phyloP scores from a whole-genome alignment of 768 basidiomycete species.

The Dioszegia crocea region DNA sequence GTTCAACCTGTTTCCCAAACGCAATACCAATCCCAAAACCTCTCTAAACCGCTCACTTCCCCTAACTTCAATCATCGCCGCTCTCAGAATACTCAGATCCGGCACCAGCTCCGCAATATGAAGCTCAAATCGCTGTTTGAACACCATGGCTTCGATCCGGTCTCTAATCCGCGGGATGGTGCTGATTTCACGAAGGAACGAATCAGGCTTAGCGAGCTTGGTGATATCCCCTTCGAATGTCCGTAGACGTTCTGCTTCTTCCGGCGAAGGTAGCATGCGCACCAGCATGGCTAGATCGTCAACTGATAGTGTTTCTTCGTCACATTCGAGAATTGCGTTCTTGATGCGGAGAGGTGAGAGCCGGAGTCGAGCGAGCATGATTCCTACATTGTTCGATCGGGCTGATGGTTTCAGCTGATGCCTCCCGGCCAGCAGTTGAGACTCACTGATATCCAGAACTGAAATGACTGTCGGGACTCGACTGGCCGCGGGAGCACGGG shows the following conservation, averaged over 20 bases:
- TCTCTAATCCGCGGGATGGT: slow-evolving; percentile 68
- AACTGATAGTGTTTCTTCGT: slow-evolving; percentile 64
- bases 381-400: slow-evolving; percentile 79
- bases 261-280: slow-evolving; percentile 70
- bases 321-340: slow-evolving; percentile 66
- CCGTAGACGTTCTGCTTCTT: slow-evolving; percentile 59
- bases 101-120: slow-evolving; percentile 79
- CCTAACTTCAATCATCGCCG: slow-evolving; percentile 67
- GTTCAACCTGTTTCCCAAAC: slow-evolving; percentile 78
- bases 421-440: too few relatives aligned
- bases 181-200: slow-evolving; percentile 77
- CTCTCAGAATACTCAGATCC: slow-evolving; percentile 68
- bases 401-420: slow-evolving; percentile 31
- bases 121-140: slow-evolving; percentile 72
- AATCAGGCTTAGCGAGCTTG: slow-evolving; percentile 76
- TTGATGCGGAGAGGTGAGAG: slow-evolving; percentile 63
- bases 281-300: slow-evolving; percentile 73
- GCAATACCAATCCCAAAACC: slow-evolving; percentile 68
- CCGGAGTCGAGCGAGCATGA: slow-evolving; percentile 77
- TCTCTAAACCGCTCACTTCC: slow-evolving; percentile 59
- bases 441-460: slow-evolving; percentile 63
- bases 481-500: slow-evolving; percentile 22
- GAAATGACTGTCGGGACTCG: slow-evolving; percentile 63
- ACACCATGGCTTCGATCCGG: slow-evolving; percentile 76
- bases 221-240: slow-evolving; percentile 62